phyloP scores from a whole-genome alignment of 2,329 filamentous ascomycete species.

The Pseudogymnoascus sp. region DNA sequence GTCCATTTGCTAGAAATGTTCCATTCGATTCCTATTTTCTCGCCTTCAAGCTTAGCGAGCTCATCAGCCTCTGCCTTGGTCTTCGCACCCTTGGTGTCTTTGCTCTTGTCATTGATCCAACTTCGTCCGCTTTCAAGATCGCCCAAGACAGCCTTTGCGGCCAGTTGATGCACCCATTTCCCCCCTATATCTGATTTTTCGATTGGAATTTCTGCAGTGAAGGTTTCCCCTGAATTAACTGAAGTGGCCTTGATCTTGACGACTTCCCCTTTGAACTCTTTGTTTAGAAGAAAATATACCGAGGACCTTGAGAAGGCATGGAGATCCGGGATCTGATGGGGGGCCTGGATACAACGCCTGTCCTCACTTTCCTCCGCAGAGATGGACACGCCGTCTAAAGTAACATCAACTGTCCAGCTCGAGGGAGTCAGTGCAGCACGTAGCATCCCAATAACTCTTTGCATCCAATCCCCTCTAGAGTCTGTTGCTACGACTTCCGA shows the following conservation, averaged over 20 bases:
- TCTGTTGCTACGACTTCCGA: conserved; percentile 46
- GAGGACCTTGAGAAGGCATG: conserved; percentile 10
- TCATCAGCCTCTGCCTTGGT: conserved; percentile 40
- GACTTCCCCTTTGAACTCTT: neutral
- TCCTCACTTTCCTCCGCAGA: neutral
- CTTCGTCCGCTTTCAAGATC: conserved; percentile 65
- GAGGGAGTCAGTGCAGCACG: conserved; percentile 10
- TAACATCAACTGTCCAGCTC: conserved; percentile 8
- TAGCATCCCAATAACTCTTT: conserved; percentile 10
- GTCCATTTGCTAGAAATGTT: conserved; percentile 63
- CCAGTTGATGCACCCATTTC: conserved; percentile 52
- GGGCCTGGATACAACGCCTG: conserved; percentile 8
- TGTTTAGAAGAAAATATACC: conserved; percentile 9
- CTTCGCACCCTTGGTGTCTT: conserved; percentile 36
- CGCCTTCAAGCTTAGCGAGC: conserved; percentile 56
- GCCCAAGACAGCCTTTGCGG: conserved; percentile 56
- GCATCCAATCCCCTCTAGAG: conserved; percentile 4
- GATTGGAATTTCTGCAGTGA: conserved; percentile 4
- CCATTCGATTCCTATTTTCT: conserved; percentile 55
- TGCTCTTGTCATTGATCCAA: conserved; percentile 47
- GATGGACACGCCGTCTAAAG: neutral
- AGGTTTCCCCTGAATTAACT: neutral
- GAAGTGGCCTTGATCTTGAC: conserved; percentile 7
- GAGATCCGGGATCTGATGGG: conserved; percentile 7
- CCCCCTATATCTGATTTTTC: neutral